Base-by-base conservation (phyloP, 106 monocot species). In the Agapanthus africanus region DNA sequence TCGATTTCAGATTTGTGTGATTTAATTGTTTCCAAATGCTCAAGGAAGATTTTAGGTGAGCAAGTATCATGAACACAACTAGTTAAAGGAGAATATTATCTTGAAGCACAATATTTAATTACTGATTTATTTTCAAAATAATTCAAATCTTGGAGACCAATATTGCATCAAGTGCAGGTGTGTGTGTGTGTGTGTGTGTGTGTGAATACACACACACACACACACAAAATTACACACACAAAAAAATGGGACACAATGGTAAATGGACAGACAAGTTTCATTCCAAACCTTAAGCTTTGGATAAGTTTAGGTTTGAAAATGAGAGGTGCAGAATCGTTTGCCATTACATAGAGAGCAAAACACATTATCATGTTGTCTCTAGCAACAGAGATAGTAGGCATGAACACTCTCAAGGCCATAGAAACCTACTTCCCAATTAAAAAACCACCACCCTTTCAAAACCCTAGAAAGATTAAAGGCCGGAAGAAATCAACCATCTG, bases 361-460 rank as follows among this genome's bases (percentile, higher is more conserved):
- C 23, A 46, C 15, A 22, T 6, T 44, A 5, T 4, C 16, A 25
- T 26, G n/a, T 40, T 13, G 23, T 15, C 37, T 38, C 66, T 2
- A 0, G 10, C 40, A 39, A 65, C 15, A 35, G 61, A 64, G 23
- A 37, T 34, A 31, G 16, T 67, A 61, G 66, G 67, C 28, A 94
- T 90, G 93, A 82, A 79, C 82, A 69, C 73, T 32, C 70, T 93
- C 19, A 86, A 80, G 47, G 77, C 71, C 37, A 74, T 78, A 33
- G 73, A 80, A 40, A 74, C 65, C 22, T 71, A 60, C 63, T 54
- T 76, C 66, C 76, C 71, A 19, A 67, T 54, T 31, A 82, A 41
- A 42, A 63, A 39, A 23, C 61, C 31, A 46, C 68, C 73, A 5
- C 37, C 34, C 4, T 16, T 61, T 36, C 26, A 11, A 34, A 39